These are phyloP conservation scores for Boletus putidus DNA, from an alignment of 1,284 basidiomycete species.

Conservation along the genomic window DNA sequence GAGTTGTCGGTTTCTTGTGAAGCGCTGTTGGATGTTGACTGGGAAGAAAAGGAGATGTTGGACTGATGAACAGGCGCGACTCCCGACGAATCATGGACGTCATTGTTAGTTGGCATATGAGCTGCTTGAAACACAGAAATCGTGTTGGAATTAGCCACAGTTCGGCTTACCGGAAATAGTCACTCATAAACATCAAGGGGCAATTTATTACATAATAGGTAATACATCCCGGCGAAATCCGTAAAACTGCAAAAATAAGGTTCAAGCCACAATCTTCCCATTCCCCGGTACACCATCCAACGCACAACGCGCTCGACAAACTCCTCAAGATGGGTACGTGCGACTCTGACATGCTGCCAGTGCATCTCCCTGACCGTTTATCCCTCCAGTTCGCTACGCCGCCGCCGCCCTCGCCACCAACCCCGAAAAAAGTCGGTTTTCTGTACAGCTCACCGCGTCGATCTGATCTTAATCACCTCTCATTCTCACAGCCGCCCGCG, in stretches of 20 bases:
- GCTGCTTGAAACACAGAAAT: neutral
- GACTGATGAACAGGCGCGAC: slow-evolving; percentile 24
- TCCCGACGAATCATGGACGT: slow-evolving; percentile 31
- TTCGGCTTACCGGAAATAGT: neutral
- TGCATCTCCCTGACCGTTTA: slow-evolving; percentile 9
- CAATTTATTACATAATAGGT: slow-evolving; percentile 9
- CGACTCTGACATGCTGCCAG: neutral
- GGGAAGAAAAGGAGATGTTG: slow-evolving; percentile 36
- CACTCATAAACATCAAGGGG: neutral
- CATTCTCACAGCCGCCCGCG: slow-evolving; percentile 70
- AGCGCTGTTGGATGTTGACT: slow-evolving; percentile 32
- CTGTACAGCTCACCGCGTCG: neutral
- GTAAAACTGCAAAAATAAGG: slow-evolving; percentile 38
- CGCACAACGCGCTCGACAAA: slow-evolving; percentile 31
- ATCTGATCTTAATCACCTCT: slow-evolving; percentile 20
- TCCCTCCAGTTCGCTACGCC: slow-evolving; percentile 82
- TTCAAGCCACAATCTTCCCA: slow-evolving; percentile 36
- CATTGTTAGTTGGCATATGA: slow-evolving; percentile 36
- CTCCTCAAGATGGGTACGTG: slow-evolving; percentile 40
- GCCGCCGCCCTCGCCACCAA: slow-evolving; percentile 81
- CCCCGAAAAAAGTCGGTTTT: slow-evolving; percentile 85
- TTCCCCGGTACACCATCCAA: neutral
- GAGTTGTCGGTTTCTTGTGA: slow-evolving; percentile 31
- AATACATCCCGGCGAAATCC: slow-evolving; percentile 23
- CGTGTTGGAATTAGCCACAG: neutral